phyloP scores from a whole-genome alignment of 176 grass and related monocot species.

The Aegilops speltoides region DNA sequence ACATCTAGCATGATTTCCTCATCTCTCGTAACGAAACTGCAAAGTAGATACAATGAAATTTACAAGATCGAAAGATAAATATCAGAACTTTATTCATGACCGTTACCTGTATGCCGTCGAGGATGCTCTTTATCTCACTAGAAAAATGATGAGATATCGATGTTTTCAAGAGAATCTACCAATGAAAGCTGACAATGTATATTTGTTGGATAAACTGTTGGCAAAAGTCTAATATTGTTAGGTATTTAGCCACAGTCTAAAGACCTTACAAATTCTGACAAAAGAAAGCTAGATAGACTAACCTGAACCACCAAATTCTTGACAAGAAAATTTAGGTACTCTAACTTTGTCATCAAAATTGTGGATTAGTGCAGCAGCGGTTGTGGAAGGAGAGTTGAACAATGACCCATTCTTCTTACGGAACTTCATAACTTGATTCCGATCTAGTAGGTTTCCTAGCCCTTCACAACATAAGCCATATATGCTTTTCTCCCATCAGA shows the following conservation, averaged over 20 bases:
- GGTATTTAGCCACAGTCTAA: neutral
- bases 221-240: conserved; percentile 10
- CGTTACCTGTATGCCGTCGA: conserved; percentile 41
- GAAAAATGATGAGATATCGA: conserved; percentile 53
- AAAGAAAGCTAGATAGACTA: neutral
- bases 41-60: conserved; percentile 4
- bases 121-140: conserved; percentile 53
- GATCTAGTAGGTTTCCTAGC: conserved; percentile 48
- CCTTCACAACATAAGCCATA: conserved; percentile 73
- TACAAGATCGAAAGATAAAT: neutral
- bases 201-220: conserved; percentile 41
- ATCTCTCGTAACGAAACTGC: neutral
- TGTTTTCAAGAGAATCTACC: conserved; percentile 62
- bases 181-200: conserved; percentile 26
- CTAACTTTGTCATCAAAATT: conserved; percentile 38
- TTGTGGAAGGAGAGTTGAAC: conserved; percentile 65
- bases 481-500: conserved; percentile 48
- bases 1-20: neutral
- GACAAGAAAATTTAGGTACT: conserved; percentile 44
- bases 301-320: conserved; percentile 25
- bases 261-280: neutral
- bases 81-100: neutral
- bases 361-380: conserved; percentile 41
- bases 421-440: conserved; percentile 59
- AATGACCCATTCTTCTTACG: conserved; percentile 76